Evolutionary conservation across 345 rosid species (phyloP), one percentile per base, ranked within the genome.

Genomic region (Brassica cretica): DNA sequence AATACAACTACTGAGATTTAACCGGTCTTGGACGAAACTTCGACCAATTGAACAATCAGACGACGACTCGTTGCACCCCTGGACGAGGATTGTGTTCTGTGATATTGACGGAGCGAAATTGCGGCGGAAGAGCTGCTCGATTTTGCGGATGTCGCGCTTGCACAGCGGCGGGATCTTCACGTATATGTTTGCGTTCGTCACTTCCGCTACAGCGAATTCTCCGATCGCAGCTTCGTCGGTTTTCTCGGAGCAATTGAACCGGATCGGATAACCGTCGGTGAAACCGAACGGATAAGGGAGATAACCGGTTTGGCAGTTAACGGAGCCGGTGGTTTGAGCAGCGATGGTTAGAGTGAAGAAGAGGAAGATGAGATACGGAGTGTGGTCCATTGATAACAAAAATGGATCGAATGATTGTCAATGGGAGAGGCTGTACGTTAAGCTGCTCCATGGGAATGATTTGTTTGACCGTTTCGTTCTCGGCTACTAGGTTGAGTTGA

Each of bases 241-340:
- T 18, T 33, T 33, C 8, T 16, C 2, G 0, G 68, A 64, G 68
- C 68, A 64, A 2, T 33, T 33, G 49, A 64, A 33, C 5, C 27
- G 88, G 78, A 93, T 89, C 2, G 74, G 82, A 74, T 85, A 64
- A 88, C 70, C 84, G 0, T 81, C 9, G 15, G 93, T 82, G 83
- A 87, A 87, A 8, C 98, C 97, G 35, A 93, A 91, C 2, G 98
- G 98, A 55, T 84, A 89, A 0, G 46, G 62, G 0, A 85, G 75
- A 0, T 1, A 21, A 51, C 51, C 53, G 71, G 8, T 1, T n/a
- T 84, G 76, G 33, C 98, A 89, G 8, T 66, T 65, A 66, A 58
- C 30, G 2, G 70, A 59, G 10, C 32, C 44, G 41, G 33, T 66
- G 37, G 72, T 72, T 19, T 6, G 53, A 18, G 76, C 9, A 66